These are phyloP conservation scores for Fusarium temperatum DNA, from an alignment of 2,329 filamentous ascomycete species.

Conservation along the genomic window DNA sequence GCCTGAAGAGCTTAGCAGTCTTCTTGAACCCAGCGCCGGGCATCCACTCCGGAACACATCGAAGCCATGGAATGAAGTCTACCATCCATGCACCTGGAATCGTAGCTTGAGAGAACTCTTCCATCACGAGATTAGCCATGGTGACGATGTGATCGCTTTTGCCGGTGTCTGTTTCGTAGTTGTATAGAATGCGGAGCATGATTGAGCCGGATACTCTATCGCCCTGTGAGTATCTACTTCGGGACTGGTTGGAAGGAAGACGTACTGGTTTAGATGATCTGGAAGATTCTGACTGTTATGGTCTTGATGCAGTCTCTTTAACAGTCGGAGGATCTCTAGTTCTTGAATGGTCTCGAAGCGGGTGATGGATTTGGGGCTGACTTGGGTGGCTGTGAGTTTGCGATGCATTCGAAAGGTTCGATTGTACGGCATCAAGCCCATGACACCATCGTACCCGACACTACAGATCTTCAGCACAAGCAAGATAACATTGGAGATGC, in stretches of 20 bases:
- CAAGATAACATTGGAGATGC: rapidly evolving
- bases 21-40: not conserved
- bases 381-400: constrained; percentile 17
- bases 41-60: constrained; percentile 2
- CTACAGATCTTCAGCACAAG: not conserved
- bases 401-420: constrained; percentile 5
- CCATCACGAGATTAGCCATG: constrained; percentile 11
- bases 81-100: constrained; percentile 10
- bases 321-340: not conserved
- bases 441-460: constrained; percentile 1
- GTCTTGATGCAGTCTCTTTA: not conserved
- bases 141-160: constrained; percentile 1
- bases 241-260: rapidly evolving
- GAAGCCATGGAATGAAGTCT: constrained; percentile 1
- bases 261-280: constrained; percentile 5
- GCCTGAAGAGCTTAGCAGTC: not conserved
- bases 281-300: not conserved
- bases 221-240: not conserved
- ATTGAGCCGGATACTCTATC: not conserved
- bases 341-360: constrained; percentile 8
- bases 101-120: constrained; percentile 13
- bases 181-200: constrained; percentile 17
- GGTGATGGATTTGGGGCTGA: constrained; percentile 7
- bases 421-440: constrained; percentile 21
- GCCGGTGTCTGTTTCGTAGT: not conserved